Percentiles rank a stretch among this genome's conserved stretches.
Evolutionary conservation across 2,329 filamentous ascomycete species (phyloP).

Genomic region (Beauveria australis): DNA sequence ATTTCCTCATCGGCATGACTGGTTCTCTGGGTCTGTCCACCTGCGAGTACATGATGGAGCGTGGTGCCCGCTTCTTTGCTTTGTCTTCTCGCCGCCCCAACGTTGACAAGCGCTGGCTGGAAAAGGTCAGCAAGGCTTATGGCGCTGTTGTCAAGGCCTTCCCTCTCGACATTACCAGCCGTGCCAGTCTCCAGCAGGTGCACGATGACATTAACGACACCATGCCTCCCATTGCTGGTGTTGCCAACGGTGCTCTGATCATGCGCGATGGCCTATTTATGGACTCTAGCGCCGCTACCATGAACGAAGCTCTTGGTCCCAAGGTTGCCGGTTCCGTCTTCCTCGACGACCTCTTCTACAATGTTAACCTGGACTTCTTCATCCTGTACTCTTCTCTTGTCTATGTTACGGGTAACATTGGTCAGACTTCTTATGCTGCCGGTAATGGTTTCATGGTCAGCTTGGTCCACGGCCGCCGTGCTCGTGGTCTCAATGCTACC

Average conservation of each 20-base stretch:
- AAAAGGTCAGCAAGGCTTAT: neutral
- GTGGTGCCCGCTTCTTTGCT: conserved; percentile 9
- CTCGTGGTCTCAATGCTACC: conserved; percentile 18
- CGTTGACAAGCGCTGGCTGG: conserved; percentile 9
- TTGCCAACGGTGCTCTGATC: conserved; percentile 30
- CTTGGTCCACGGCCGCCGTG: conserved; percentile 20
- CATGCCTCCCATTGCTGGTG: conserved; percentile 28
- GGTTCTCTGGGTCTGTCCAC: conserved; percentile 10
- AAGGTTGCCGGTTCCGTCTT: conserved; percentile 29
- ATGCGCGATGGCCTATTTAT: conserved; percentile 25
- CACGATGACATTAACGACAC: conserved; percentile 17
- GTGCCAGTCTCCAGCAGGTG: conserved; percentile 1
- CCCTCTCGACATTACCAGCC: conserved; percentile 10
- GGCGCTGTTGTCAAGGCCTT: conserved; percentile 9
- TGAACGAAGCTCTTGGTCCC: conserved; percentile 22
- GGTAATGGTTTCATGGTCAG: conserved; percentile 30
- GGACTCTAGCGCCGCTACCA: conserved; percentile 22
- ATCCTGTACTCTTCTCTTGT: conserved; percentile 31
- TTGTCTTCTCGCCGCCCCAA: conserved; percentile 10
- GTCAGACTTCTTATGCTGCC: conserved; percentile 30
- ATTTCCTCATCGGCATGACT: conserved; percentile 12
- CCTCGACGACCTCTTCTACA: conserved; percentile 24
- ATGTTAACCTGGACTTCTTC: conserved; percentile 30
- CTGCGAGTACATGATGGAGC: conserved; percentile 11
- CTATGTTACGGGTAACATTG: conserved; percentile 26